These are phyloP conservation scores for Trypanosoma boissoni DNA, from an alignment of 208 protist species.

Conservation along the genomic window DNA sequence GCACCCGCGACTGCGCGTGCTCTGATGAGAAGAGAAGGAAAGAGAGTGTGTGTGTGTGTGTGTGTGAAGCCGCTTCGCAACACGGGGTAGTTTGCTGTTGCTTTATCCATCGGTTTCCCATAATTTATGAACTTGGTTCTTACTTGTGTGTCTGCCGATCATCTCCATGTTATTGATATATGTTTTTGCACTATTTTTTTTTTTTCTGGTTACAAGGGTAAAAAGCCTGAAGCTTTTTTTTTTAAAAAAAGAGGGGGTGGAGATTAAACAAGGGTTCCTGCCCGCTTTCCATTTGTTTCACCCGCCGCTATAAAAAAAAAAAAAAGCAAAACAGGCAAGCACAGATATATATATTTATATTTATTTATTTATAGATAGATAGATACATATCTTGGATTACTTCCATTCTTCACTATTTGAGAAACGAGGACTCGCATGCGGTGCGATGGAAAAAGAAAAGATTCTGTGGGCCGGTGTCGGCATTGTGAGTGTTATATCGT, in stretches of 20 bases:
- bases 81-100: no score
- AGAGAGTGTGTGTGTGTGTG: not conserved
- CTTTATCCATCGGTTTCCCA: no score
- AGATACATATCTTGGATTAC: not conserved
- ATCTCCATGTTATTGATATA: no score
- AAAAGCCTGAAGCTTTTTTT: no score
- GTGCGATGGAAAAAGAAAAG: constrained; percentile 47
- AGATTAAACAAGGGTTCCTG: no score
- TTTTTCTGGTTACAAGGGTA: no score
- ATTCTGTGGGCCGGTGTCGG: constrained; percentile 36
- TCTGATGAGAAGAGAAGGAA: constrained; percentile 18
- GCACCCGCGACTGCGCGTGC: constrained; percentile 48
- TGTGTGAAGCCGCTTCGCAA: not conserved
- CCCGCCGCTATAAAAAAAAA: not conserved
- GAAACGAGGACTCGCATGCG: constrained; percentile 2
- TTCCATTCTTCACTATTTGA: no score
- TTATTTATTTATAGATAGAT: not conserved
- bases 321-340: not conserved
- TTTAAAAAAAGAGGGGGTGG: no score
- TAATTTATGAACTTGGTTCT: not conserved
- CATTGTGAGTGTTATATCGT: constrained; percentile 25
- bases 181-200: no score
- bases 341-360: constrained; percentile 2
- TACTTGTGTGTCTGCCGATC: not conserved
- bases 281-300: no score